phyloP scores from a whole-genome alignment of 2,329 filamentous ascomycete species.

The Paecilomyces sp. region DNA sequence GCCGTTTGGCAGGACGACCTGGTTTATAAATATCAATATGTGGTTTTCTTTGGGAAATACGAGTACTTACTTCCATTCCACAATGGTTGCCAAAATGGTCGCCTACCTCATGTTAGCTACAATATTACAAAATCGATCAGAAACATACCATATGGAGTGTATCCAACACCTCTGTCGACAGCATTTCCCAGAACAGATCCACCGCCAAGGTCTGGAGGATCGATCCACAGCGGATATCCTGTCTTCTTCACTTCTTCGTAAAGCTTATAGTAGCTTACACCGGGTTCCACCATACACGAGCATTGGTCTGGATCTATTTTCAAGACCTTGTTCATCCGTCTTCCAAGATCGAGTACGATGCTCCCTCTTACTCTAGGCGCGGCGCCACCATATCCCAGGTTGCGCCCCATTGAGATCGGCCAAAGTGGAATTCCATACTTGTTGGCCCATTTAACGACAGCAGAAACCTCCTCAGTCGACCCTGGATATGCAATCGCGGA shows the following conservation, averaged over 20 bases:
- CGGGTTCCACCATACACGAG: conserved; percentile 30
- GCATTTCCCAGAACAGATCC: conserved; percentile 45
- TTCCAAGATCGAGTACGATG: conserved; percentile 37
- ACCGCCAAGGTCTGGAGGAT: conserved; percentile 44
- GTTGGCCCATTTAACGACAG: conserved; percentile 24
- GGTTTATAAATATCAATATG: neutral
- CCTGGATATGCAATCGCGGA: conserved; percentile 40
- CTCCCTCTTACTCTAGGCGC: conserved; percentile 38
- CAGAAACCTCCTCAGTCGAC: conserved; percentile 24
- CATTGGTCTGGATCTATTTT: conserved; percentile 24
- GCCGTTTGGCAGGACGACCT: conserved; percentile 34
- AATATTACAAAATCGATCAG: neutral
- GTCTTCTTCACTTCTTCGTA: conserved; percentile 35
- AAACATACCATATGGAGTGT: conserved; percentile 22
- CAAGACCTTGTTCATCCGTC: conserved; percentile 24
- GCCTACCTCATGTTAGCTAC: neutral
- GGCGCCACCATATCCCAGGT: conserved; percentile 45
- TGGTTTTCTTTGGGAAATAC: neutral
- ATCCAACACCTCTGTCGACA: conserved; percentile 40
- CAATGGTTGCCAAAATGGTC: conserved; percentile 36
- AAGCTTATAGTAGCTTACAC: conserved; percentile 41
- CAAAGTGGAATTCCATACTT: conserved; percentile 24
- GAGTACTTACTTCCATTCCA: conserved; percentile 24
- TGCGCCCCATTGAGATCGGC: conserved; percentile 34
- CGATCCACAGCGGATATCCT: conserved; percentile 39